phyloP scores from a whole-genome alignment of 2,329 filamentous ascomycete genomes.

The Raffaelea albimanens region DNA sequence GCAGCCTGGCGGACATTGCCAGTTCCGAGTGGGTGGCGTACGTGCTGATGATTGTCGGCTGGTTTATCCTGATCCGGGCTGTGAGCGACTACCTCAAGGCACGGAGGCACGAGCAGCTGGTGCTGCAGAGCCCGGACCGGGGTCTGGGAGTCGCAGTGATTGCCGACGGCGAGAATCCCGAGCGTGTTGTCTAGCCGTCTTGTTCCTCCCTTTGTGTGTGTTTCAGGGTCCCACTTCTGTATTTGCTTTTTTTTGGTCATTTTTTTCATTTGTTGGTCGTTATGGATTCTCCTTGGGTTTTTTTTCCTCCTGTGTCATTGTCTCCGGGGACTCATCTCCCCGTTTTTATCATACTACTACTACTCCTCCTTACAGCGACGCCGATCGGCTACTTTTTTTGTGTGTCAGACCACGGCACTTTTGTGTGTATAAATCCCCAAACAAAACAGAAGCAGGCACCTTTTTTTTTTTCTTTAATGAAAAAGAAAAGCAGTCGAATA shows the following conservation, averaged over 20 bases:
- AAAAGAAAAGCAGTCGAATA: too few species aligned
- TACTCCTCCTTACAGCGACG: too few species aligned
- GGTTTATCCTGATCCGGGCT: slow-evolving; percentile 95
- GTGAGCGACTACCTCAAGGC: slow-evolving; percentile 84
- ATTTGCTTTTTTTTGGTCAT: not conserved
- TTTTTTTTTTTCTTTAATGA: too few species aligned
- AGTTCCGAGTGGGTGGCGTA: slow-evolving; percentile 87
- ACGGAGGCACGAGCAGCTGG: slow-evolving; percentile 82
- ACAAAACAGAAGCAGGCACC: too few species aligned
- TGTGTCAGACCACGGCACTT: too few species aligned
- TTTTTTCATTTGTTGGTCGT: not conserved
- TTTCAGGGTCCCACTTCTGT: too few species aligned
- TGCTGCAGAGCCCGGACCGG: slow-evolving; percentile 84
- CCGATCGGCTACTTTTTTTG: too few species aligned
- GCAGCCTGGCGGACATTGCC: slow-evolving; percentile 47
- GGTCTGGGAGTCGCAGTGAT: slow-evolving; percentile 79
- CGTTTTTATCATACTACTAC: too few species aligned
- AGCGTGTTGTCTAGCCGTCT: slow-evolving; percentile 58
- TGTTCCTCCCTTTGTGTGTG: not conserved
- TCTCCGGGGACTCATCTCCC: too few species aligned
- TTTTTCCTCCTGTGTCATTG: not conserved
- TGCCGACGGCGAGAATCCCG: slow-evolving; percentile 71
- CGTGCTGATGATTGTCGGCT: slow-evolving; percentile 89
- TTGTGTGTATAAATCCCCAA: too few species aligned
- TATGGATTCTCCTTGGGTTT: slow-evolving; percentile 4